Conservation (phyloP, 257 asterid genomes). For the Thymus quinquecostatus region DNA sequence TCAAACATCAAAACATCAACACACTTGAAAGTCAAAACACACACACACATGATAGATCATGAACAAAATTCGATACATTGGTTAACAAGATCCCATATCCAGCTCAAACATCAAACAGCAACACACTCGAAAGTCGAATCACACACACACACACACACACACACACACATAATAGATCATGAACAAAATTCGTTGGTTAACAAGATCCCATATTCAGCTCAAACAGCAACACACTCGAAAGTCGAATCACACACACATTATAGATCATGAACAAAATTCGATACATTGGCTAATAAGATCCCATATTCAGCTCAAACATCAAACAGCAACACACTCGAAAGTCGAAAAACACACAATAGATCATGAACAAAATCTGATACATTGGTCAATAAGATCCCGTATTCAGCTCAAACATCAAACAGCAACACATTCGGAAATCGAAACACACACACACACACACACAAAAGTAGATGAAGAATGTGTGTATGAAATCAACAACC, state of each 20-base stretch:
- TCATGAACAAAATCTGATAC: background rate
- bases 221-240: background rate
- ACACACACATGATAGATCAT: background rate
- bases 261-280: too few species aligned
- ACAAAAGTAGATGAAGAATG: background rate
- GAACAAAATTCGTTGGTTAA: background rate
- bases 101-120: too few species aligned
- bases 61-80: background rate
- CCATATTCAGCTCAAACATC: background rate
- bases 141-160: background rate
- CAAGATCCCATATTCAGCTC: background rate
- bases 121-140: too few species aligned
- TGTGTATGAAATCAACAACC: background rate
- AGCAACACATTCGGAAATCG: too few species aligned
- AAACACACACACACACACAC: background rate
- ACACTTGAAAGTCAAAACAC: background rate
- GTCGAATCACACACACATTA: background rate
- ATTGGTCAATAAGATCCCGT: too few species aligned
- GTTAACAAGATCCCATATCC: too few species aligned
- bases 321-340: background rate
- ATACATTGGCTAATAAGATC: background rate
- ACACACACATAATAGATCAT: background rate
- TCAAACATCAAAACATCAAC: conserved; percentile 3
- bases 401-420: background rate
- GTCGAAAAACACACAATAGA: background rate